Conservation (phyloP, 306 rosid species). For the Vachellia pachyceras region DNA sequence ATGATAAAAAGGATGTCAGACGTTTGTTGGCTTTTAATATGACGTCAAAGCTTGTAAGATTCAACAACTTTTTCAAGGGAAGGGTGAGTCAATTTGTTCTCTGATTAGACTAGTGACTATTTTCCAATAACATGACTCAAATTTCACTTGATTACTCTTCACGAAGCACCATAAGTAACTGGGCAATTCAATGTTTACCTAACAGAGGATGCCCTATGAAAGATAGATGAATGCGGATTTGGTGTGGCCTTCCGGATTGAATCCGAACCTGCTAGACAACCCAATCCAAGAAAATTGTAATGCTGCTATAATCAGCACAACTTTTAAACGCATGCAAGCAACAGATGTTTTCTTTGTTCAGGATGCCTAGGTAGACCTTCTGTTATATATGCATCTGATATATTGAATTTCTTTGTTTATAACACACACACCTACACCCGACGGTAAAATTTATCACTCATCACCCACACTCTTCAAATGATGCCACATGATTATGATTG, state of each 20-base stretch:
- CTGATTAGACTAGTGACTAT: background rate
- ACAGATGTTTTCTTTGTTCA: background rate
- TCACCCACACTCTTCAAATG: background rate
- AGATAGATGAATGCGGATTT: constrained; percentile 97
- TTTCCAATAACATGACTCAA: background rate
- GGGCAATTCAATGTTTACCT: constrained; percentile 54
- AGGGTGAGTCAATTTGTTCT: background rate
- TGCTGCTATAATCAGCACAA: no score
- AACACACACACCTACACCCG: no score
- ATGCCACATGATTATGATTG: background rate
- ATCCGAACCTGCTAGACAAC: constrained; percentile 76
- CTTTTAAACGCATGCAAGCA: constrained; percentile 6
- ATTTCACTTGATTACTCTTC: constrained; percentile 25
- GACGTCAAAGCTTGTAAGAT: background rate
- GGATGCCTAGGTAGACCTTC: constrained; percentile 23
- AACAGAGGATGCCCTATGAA: constrained; percentile 85
- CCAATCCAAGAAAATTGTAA: constrained; percentile 30
- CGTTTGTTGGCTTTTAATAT: background rate
- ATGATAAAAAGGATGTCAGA: background rate
- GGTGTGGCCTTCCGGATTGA: constrained; percentile 95
- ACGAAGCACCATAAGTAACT: constrained; percentile 17
- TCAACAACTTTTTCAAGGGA: background rate
- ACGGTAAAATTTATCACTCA: background rate
- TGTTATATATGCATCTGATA: no score
- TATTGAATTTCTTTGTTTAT: no score